These are phyloP conservation scores for Ulmus americana DNA, from an alignment of 331 rosid species.

Conservation along the genomic window DNA sequence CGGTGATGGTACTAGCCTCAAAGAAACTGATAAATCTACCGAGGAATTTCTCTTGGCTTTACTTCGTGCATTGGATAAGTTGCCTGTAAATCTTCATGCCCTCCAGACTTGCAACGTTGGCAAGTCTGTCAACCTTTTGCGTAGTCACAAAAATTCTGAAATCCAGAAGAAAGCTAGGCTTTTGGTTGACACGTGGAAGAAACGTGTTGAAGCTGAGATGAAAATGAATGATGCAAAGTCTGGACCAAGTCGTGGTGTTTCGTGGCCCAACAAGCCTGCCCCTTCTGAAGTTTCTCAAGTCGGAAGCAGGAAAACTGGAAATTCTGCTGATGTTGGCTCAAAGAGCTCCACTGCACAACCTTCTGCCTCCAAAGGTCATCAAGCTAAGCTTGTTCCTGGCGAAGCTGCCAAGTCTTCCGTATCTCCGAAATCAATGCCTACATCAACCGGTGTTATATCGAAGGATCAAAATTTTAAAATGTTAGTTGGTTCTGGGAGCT, in stretches of 20 bases:
- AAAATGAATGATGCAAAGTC: constrained; percentile 62
- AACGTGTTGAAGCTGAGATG: constrained; percentile 90
- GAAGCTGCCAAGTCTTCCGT: constrained; percentile 45
- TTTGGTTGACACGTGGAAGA: constrained; percentile 89
- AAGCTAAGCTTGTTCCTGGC: constrained; percentile 37
- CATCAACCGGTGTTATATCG: constrained; percentile 26
- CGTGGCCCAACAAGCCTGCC: constrained; percentile 50
- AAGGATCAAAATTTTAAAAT: constrained; percentile 46
- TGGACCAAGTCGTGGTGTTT: constrained; percentile 44
- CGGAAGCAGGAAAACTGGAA: constrained; percentile 48
- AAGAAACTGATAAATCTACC: constrained; percentile 50
- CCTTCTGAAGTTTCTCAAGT: constrained; percentile 53
- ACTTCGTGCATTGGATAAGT: constrained; percentile 74
- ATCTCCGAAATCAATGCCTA: constrained; percentile 38
- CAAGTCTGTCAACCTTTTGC: constrained; percentile 77
- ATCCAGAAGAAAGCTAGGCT: constrained; percentile 75
- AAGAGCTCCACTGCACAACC: constrained; percentile 49
- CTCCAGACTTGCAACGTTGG: constrained; percentile 67
- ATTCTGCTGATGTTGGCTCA: constrained; percentile 46
- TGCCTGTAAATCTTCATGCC: constrained; percentile 77
- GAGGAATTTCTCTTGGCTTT: constrained; percentile 73
- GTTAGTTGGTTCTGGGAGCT: constrained; percentile 33
- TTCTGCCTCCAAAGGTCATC: constrained; percentile 44
- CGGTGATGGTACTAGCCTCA: constrained; percentile 50
- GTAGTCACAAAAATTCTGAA: constrained; percentile 65